Evolutionary conservation across 352 stramenopile genomes (phyloP), one percentile per base, ranked within the genome.

Genomic region (Blastocystis sp.): DNA sequence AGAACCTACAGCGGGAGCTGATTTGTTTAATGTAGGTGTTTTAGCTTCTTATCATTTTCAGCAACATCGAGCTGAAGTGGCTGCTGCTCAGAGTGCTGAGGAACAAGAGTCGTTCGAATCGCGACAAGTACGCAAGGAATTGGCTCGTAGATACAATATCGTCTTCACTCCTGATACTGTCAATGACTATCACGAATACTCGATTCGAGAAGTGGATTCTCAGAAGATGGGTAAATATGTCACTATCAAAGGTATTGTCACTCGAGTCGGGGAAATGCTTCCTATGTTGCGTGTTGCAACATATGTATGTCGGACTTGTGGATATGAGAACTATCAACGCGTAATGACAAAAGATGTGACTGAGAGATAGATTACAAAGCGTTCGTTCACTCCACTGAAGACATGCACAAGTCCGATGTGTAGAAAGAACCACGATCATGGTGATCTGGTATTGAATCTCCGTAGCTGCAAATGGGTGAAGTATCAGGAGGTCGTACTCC

Each of bases 401-500:
- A 88, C 93, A 32, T 98, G 96, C 90, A 94, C 94, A 0, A 95
- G 92, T 63, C 91, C 94, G 57, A 90, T 91, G 1, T 98, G 95
- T 89, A 88, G 92, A 87, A 91, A 90, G 1, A 95, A 96, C 88
- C 91, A 91, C 4, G 90, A 91, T 16, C 91, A 91, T 32, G 93
- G 93, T 0, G 91, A 92, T 0, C 85, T 98, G 35, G 90, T 97
- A 51, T 90, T 98, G 81, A 95, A 99, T 90, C 98, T 96, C 0
- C 94, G 97, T 61, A 96, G 95, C 2, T 98, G 92, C 88, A 98
- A 98, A 88, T 99, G 99, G 89, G 92, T 97, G 86, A 98, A 98
- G 86, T 99, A 97, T 90, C 97, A 99, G 89, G 96, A 99, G 90
- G 89, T 98, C 16, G 97, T 97, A 88, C 93, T 99, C 75, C 97